Evolutionary conservation across 257 asterid genomes (phyloP).

Genomic region (Ehretia macrophylla): DNA sequence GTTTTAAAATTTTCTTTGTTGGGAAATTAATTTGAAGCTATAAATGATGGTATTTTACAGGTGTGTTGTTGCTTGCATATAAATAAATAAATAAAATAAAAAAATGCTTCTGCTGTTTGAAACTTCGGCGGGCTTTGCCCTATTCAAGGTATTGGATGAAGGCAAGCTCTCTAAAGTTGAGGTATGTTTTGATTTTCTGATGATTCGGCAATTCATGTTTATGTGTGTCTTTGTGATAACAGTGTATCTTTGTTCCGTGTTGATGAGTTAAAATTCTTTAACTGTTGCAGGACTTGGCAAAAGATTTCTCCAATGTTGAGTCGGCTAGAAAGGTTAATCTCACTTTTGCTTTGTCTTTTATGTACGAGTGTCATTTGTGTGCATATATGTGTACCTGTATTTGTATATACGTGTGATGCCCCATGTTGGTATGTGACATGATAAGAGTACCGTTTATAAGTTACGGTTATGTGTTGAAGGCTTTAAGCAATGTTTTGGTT

Average conservation of each 20-base stretch:
- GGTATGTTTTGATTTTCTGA: slow-evolving; percentile 16
- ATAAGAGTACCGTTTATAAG: not conserved
- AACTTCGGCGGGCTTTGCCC: slow-evolving; percentile 61
- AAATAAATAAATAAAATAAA: not conserved
- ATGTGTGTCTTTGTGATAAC: not conserved
- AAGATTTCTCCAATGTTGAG: slow-evolving; percentile 59
- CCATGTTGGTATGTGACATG: not conserved
- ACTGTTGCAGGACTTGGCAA: slow-evolving; percentile 58
- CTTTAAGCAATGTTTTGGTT: not conserved
- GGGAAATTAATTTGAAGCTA: no score
- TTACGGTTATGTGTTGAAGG: not conserved
- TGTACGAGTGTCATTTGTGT: not conserved
- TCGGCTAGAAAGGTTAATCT: slow-evolving; percentile 71
- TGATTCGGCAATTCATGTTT: not conserved
- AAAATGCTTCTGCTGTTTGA: slow-evolving; percentile 45
- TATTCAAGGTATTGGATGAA: slow-evolving; percentile 56
- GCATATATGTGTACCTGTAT: no score
- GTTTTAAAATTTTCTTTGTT: no score
- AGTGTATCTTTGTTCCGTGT: not conserved
- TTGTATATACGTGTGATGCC: not conserved
- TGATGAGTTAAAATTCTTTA: not conserved
- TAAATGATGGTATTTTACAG: no score
- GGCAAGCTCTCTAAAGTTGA: slow-evolving; percentile 56
- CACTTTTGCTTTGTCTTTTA: not conserved
- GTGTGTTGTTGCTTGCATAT: no score